Evolutionary conservation across 306 rosid species (phyloP), one percentile per base, ranked within the genome.

Genomic region (Benincasa hispida): DNA sequence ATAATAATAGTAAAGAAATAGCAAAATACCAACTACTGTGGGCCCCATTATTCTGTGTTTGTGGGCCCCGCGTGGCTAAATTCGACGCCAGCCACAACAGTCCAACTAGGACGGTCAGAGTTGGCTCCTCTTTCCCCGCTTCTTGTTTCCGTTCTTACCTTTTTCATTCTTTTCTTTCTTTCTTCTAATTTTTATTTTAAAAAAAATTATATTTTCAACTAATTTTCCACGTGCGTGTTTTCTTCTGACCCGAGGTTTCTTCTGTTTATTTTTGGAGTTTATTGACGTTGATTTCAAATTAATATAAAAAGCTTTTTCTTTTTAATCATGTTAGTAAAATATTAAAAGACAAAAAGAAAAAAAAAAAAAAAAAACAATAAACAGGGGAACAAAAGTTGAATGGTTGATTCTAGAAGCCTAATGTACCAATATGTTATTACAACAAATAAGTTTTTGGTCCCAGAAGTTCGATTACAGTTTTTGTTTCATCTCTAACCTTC

Each of bases 51-150:
- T 8, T 60, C 14, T 5, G 19, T 30, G 67, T 28, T 27, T 34
- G 28, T n/a, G 51, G 48, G 72, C 10, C 18, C 51, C 50, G n/a
- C 25, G 5, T 68, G 34, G 12, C 35, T 41, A 22, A 68, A 68
- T 45, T 68, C 0, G 8, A 37, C 3, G 73, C 50, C 73, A 42
- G 34, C 53, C 54, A 12, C 12, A 12, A 24, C 5, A 1, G 57
- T 45, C 76, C 42, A 68, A 6, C 55, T 21, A 42, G 73, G 51
- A 39, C 32, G 76, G 76, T 70, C 76, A 70, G 57, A 70, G 37
- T 70, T 70, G 76, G 76, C 76, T 47, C 17, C 51, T 39, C 50
- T 21, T 8, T 34, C 70, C 24, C 41, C 22, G 5, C 2, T 41
- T 41, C 47, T 41, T 41, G 13, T 1, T 9, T 54, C 2, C 8